Evolutionary conservation across 768 basidiomycete genomes (phyloP), one percentile per base, ranked within the genome.

Genomic region (Chalciporus sphaerocephalus): DNA sequence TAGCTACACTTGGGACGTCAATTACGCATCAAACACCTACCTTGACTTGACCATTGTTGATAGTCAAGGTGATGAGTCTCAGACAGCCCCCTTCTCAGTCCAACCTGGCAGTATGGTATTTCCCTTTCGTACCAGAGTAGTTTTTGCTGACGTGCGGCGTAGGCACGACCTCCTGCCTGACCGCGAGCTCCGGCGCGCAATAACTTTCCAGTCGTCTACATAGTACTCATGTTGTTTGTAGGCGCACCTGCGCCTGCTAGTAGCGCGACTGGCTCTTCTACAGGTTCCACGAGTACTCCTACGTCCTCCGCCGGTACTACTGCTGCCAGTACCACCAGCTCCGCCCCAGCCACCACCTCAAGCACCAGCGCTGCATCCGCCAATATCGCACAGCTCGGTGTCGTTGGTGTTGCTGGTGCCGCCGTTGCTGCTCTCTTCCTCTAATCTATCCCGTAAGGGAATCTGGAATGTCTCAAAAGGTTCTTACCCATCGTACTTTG

Each of bases 31-130:
- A 80, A 83, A 70, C n/a, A 75, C 74, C 4, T 60, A 53, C 32
- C 61, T 91, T 45, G 81, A 78, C 41, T 60, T 91, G 22, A 71
- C 67, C 11, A 48, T 92, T 50, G 76, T 75, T 59, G 91, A 93
- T 57, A 61, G 46, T 44, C 76, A 68, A 24, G 90, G 91, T 56
- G 0, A 17, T 0, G 20, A 60, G 38, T 70, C 61, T 0, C 81
- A 81, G 54, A 65, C 75, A 2, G 85, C 74, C 6, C 24, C 78
- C 2, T 73, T 88, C 70, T 69, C 62, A 13, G 59, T 87, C 50
- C 54, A 61, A 23, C 0, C 66, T 6, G 73, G 81, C 40, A 30
- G 86, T 86, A 69, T 37, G 83, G 68, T 6, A n/a, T 15, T 11
- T 34, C 37, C 12, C 18, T 20, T 34, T 6, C 11, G 27, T 18